Conservation (phyloP, 164 flowering plant genomes). For the Sedum album region DNA sequence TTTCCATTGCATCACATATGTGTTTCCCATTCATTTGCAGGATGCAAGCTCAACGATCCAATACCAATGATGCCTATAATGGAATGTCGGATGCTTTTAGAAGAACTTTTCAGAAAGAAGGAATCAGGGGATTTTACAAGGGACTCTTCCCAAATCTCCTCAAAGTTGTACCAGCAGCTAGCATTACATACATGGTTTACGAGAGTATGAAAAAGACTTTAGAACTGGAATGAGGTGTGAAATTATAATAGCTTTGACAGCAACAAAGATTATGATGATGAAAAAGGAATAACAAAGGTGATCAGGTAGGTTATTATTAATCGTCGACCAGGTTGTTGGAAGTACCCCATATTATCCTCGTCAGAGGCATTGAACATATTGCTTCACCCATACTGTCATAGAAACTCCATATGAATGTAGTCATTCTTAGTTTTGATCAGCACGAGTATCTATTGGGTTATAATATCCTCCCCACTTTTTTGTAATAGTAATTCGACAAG, state of each 20-base stretch:
- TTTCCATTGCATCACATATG: neutral
- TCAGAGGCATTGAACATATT: no score
- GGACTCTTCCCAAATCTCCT: conserved; percentile 92
- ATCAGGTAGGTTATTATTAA: no score
- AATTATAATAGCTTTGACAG: neutral
- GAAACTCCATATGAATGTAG: no score
- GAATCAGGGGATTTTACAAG: conserved; percentile 74
- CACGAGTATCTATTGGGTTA: no score
- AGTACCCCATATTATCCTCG: neutral
- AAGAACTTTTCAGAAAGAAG: conserved; percentile 61
- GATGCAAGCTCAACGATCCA: conserved; percentile 70
- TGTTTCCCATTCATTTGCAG: conserved; percentile 28
- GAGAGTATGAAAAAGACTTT: conserved; percentile 82
- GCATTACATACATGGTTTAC: conserved; percentile 86
- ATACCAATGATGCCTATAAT: conserved; percentile 30
- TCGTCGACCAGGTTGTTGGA: neutral
- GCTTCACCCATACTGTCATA: no score
- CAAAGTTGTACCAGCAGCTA: conserved; percentile 89
- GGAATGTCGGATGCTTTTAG: conserved; percentile 80
- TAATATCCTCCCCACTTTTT: no score
- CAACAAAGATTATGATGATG: neutral
- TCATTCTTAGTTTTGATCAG: no score
- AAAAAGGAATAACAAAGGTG: neutral
- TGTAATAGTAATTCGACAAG: no score
- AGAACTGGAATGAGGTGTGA: conserved; percentile 40